Base-by-base conservation (phyloP, 768 basidiomycete species). In the Crepidotus variabilis region DNA sequence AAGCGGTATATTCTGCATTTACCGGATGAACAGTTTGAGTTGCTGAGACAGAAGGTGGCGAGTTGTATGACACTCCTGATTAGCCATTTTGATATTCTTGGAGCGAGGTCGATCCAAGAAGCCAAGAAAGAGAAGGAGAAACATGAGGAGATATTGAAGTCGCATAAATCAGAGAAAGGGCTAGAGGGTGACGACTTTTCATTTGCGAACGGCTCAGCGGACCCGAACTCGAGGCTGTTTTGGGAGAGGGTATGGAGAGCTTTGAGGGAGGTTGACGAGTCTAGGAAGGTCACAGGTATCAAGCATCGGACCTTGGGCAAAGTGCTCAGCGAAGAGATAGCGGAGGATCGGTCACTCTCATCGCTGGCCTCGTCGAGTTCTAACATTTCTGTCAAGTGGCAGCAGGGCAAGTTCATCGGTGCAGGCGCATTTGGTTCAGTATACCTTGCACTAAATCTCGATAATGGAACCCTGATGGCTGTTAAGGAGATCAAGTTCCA, bases 361-460 rank as follows among this genome's bases (percentile, higher is more conserved):
- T 96, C 94, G 78, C 82, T 99, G 39, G 97, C 97, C 0, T 94
- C 94, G 1, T 93, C 93, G n/a, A 87, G 87, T 39, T 94, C 94
- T 23, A 97, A 96, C 63, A 93, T 98, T 59, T 92, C 94, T 2
- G 88, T 98, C 58, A 85, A 92, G 39, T 99, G 97, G 97, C 96
- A 98, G 69, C 97, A 99, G 73, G 94, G 96, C 13, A 86, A 90
- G 56, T 98, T 98, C 75, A 98, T 99, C 63, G 97, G 96, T 51
- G 87, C 94, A n/a, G 97, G 97, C 14, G 95, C 97, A 8, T 98
- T 97, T 70, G 97, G 97, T 20, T 96, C 92, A n/a, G 97, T 99
- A n/a, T 99, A 98, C 69, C 84, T 94, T 48, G 97, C 95, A 16
- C 90, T 98, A 72, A 98, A 98, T 69, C 80, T 98, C 54, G 97